A percentile compares a stretch with the other conserved stretches of the same genome.
Conservation (phyloP, 1,284 basidiomycete genomes). For the Cryptococcus sp. region DNA sequence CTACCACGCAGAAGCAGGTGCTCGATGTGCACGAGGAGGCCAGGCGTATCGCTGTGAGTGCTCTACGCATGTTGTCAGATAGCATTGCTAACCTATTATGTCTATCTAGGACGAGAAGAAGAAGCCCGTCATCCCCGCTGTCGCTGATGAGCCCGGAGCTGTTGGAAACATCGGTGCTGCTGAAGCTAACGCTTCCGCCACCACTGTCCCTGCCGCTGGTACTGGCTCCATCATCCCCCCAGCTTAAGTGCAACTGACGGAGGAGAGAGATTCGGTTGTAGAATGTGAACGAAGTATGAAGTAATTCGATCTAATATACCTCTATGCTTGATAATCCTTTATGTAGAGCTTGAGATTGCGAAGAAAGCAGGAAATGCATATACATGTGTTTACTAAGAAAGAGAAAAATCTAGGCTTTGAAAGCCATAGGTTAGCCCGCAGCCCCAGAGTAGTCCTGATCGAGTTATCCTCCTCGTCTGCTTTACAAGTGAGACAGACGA, state of each 20-base stretch:
- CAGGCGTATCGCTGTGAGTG: conserved; percentile 54
- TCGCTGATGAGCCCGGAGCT: conserved; percentile 21
- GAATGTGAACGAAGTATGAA: not conserved
- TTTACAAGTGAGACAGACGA: conserved; percentile 9
- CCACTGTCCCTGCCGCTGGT: conserved; percentile 17
- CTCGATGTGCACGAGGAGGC: conserved; percentile 60
- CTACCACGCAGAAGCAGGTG: conserved; percentile 70
- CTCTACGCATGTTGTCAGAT: not conserved
- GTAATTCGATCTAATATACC: not conserved
- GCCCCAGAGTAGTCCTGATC: conserved; percentile 57
- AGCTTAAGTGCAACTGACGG: not conserved
- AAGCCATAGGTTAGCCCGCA: conserved; percentile 44
- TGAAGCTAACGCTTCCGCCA: conserved; percentile 10
- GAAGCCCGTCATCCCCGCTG: conserved; percentile 16
- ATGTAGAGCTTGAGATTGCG: too few relatives aligned
- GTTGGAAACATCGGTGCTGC: conserved; percentile 14
- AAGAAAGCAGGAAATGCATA: too few relatives aligned
- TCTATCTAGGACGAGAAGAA: conserved; percentile 45
- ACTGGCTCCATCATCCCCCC: conserved; percentile 4
- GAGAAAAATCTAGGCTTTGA: conserved; percentile 51
- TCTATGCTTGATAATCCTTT: too few relatives aligned
- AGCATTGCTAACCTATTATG: conserved; percentile 3
- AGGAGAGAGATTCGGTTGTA: not conserved
- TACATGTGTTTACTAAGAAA: not conserved
- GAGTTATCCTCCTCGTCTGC: conserved; percentile 48